These are phyloP conservation scores for Penicillium hesseltinei DNA, from an alignment of 2,329 filamentous ascomycete genomes.

Conservation along the genomic window DNA sequence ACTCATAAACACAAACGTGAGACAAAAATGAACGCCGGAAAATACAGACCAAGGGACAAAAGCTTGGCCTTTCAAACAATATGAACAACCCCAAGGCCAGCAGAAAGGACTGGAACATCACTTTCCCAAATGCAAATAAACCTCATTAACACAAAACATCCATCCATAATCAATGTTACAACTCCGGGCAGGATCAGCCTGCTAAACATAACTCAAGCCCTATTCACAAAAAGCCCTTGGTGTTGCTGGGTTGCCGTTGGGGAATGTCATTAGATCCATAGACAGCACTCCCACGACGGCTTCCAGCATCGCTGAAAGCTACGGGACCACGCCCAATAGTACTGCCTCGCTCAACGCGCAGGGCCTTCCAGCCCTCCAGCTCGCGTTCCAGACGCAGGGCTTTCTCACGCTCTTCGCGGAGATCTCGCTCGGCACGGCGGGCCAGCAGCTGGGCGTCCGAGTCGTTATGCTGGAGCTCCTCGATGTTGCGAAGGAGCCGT, in stretches of 20 bases:
- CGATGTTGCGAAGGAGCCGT: slow-evolving; percentile 83
- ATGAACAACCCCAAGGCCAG: slow-evolving; percentile 16
- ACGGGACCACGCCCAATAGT: slow-evolving; percentile 31
- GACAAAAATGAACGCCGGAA: slow-evolving; percentile 6
- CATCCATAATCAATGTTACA: slow-evolving; percentile 10
- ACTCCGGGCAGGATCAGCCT: slow-evolving; percentile 19
- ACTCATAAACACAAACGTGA: slow-evolving; percentile 1
- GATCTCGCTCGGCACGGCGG: slow-evolving; percentile 82
- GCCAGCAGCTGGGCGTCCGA: slow-evolving; percentile 76
- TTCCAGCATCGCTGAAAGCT: slow-evolving; percentile 41
- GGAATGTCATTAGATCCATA: slow-evolving; percentile 53
- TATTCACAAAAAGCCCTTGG: slow-evolving; percentile 70
- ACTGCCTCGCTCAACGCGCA: slow-evolving; percentile 62
- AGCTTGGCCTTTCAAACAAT: slow-evolving; percentile 13
- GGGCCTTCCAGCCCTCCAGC: slow-evolving; percentile 73
- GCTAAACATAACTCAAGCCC: slow-evolving; percentile 14
- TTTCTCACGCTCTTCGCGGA: slow-evolving; percentile 85
- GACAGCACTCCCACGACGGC: slow-evolving; percentile 39
- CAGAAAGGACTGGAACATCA: slow-evolving; percentile 9
- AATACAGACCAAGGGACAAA: background rate
- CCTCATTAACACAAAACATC: slow-evolving; percentile 13
- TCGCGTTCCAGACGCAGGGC: slow-evolving; percentile 79
- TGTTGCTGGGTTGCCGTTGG: slow-evolving; percentile 68
- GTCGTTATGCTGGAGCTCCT: slow-evolving; percentile 88
- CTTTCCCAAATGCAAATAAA: slow-evolving; percentile 17